Base-by-base conservation (phyloP, 768 basidiomycete species). In the Trichaptum fuscoviolaceum region DNA sequence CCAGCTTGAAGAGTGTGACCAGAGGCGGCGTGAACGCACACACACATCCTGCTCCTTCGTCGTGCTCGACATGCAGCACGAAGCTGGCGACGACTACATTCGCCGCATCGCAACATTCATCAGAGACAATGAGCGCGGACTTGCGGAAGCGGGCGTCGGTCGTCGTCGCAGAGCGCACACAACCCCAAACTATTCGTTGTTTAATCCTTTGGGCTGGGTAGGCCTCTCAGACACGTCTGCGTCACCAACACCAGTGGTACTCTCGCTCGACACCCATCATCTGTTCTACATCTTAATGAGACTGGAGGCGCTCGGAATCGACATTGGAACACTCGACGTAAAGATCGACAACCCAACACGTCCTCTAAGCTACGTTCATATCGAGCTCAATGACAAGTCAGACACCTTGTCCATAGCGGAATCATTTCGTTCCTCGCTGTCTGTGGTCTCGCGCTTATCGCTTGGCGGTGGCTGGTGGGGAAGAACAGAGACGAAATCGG, bases 261-360 rank as follows among this genome's bases (percentile, higher is more conserved):
- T 95, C 67, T 74, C 84, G 5, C 81, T 92, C 69, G 91, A 94
- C 76, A 86, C 84, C 27, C 91, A 93, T 72, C 93, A 89, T 69
- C 86, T 96, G 7, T 93, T 92, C 83, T 96, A 96, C 78, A 77
- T 93, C 67, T 83, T 96, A 67, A 89, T 95, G 77, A 89, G 93
- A 58, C 82, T 95, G 68, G 93, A 96, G 76, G 92, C 87, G 7
- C 76, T 92, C 34, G 90, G 87, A n/a, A 77, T 92, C 62, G 80
- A 87, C 65, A 84, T 93, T 64, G 94, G 93, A 65, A 84, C 89
- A 34, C 83, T 96, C 67, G 95, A 96, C 74, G 86, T 91, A 68
- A 84, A 82, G 24, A 80, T 95, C 64, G 85, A 89, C 71, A 83
- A 79, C 68, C 91, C 92, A 9, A 88, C 89, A 60, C 84, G 90